Evolutionary conservation across 1,284 basidiomycete species (phyloP).

Genomic region (Volvariella surrecta): DNA sequence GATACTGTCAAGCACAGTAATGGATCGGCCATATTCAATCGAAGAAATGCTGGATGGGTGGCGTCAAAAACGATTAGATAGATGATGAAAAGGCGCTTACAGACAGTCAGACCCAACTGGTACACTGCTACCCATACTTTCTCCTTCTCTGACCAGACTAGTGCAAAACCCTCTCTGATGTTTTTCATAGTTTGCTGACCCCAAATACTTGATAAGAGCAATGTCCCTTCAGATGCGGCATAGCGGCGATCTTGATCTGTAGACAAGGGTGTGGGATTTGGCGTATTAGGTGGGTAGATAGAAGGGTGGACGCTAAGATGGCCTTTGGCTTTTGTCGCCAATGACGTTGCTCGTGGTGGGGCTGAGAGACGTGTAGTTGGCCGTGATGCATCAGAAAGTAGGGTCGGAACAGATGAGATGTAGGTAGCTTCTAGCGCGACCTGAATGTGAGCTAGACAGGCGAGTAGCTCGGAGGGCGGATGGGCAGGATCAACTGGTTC

Average conservation of each 20-base stretch:
- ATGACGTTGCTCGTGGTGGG: slow-evolving; percentile 38
- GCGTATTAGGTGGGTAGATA: slow-evolving; percentile 68
- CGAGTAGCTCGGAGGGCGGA: slow-evolving; percentile 50
- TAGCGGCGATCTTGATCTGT: slow-evolving; percentile 65
- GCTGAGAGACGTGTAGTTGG: slow-evolving; percentile 33
- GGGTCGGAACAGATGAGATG: slow-evolving; percentile 45
- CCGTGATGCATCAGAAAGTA: slow-evolving; percentile 20
- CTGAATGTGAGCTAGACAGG: slow-evolving; percentile 66
- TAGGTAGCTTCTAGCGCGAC: slow-evolving; percentile 77
- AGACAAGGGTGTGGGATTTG: slow-evolving; percentile 66
- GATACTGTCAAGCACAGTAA: slow-evolving; percentile 76
- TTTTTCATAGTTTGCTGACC: slow-evolving; percentile 43
- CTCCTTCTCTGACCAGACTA: slow-evolving; percentile 53
- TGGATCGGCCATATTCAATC: slow-evolving; percentile 63
- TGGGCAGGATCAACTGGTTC: slow-evolving; percentile 23
- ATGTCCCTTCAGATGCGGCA: slow-evolving; percentile 66
- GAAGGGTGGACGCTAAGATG: slow-evolving; percentile 37
- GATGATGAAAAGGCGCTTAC: slow-evolving; percentile 37
- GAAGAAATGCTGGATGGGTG: slow-evolving; percentile 53
- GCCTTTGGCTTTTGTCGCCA: slow-evolving; percentile 25
- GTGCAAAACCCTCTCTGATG: slow-evolving; percentile 46
- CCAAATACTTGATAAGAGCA: slow-evolving; percentile 66
- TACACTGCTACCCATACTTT: slow-evolving; percentile 71
- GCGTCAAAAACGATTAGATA: slow-evolving; percentile 3
- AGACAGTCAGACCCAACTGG: slow-evolving; percentile 62